Evolutionary conservation across 2,329 filamentous ascomycete genomes (phyloP).

Genomic region (Hypomyces rosellus): DNA sequence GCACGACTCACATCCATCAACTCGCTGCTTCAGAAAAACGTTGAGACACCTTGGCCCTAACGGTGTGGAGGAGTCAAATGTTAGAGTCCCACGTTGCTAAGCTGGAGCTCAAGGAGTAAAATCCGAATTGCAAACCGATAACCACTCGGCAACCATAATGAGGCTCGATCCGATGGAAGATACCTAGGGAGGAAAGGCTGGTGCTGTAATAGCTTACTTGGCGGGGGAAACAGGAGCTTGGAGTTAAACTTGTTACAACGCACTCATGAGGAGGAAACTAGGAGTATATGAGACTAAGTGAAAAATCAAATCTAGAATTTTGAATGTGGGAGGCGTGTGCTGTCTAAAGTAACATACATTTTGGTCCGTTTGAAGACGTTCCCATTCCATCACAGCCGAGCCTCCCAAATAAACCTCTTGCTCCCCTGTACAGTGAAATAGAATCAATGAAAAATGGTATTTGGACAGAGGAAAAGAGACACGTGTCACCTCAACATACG

Average conservation of each 20-base stretch:
- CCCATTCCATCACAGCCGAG: slow-evolving; percentile 8
- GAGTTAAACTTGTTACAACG: slow-evolving; percentile 3
- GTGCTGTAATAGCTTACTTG: background rate
- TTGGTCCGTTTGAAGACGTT: background rate
- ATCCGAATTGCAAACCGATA: no score
- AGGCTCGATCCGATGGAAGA: background rate
- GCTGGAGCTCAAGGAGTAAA: no score
- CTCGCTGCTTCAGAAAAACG: no score
- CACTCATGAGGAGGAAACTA: slow-evolving; percentile 10
- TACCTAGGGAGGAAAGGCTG: background rate
- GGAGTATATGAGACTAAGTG: slow-evolving; percentile 9
- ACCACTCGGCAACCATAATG: background rate
- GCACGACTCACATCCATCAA: no score
- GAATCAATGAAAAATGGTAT: slow-evolving; percentile 7
- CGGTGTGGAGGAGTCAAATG: no score
- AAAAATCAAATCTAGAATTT: slow-evolving; percentile 28
- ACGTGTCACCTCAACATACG: slow-evolving; percentile 3
- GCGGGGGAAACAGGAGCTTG: background rate
- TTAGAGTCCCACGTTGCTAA: no score
- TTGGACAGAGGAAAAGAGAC: background rate
- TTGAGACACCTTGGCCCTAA: no score
- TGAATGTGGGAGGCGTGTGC: slow-evolving; percentile 24
- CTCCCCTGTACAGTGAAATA: slow-evolving; percentile 2
- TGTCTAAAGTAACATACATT: slow-evolving; percentile 25
- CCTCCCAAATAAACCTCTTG: slow-evolving; percentile 8